These are phyloP conservation scores for Torulaspora franciscae DNA, from an alignment of 805 yeast species.

Conservation along the genomic window DNA sequence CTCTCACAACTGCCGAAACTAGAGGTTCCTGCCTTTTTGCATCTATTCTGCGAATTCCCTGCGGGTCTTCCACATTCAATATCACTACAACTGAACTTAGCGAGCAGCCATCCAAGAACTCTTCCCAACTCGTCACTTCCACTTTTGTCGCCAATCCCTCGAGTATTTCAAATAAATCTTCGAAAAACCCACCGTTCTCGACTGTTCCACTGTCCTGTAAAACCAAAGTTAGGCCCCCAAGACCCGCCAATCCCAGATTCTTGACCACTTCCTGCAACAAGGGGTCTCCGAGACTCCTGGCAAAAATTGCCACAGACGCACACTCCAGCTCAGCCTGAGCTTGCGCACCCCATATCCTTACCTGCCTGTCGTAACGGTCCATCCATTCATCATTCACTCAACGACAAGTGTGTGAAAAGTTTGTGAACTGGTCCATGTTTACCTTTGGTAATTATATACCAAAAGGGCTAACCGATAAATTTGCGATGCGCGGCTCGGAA, in stretches of 20 bases:
- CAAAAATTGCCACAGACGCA: constrained; percentile 41
- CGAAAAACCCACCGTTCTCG: neutral
- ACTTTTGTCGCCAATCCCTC: neutral
- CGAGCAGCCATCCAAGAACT: neutral
- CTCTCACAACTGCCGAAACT: constrained; percentile 1
- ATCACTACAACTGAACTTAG: neutral
- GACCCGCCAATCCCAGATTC: constrained; percentile 72
- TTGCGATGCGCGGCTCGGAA: constrained; percentile 6
- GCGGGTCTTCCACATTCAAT: neutral
- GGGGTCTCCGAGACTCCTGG: neutral
- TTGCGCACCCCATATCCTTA: constrained; percentile 74
- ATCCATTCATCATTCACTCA: constrained; percentile 22
- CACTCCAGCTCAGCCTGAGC: constrained; percentile 64
- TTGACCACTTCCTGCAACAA: constrained; percentile 66
- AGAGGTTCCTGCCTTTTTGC: neutral
- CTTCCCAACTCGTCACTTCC: constrained; percentile 1
- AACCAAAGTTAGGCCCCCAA: constrained; percentile 20
- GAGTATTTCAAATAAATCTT: neutral
- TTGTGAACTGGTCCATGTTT: neutral
- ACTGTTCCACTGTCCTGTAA: neutral
- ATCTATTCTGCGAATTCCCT: neutral
- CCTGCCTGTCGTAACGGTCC: constrained; percentile 75
- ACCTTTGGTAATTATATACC: neutral
- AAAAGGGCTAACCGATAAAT: constrained; percentile 3
- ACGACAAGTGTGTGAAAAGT: neutral